A percentile compares a stretch with the other conserved stretches of the same genome.
phyloP scores from a whole-genome alignment of 768 basidiomycete species.

The Hirschioporus abietinus region DNA sequence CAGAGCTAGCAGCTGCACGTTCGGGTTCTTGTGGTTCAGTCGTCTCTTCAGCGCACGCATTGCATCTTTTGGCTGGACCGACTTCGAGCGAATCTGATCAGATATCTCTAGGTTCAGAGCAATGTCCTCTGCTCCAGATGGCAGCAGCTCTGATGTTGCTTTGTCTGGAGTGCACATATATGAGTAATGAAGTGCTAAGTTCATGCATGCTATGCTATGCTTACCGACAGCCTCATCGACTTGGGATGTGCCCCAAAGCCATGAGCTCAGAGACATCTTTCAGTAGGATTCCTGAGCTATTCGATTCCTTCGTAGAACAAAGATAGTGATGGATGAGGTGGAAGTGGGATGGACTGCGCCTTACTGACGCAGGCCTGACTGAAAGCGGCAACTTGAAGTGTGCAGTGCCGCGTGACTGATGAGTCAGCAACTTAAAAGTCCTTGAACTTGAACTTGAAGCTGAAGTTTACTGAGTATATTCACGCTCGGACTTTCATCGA shows the following conservation, averaged over 20 bases:
- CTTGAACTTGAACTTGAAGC: too few species aligned
- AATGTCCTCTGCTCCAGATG: conserved; percentile 82
- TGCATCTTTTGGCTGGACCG: conserved; percentile 76
- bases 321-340: neutral
- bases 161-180: conserved; percentile 53
- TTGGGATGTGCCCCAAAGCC: conserved; percentile 79
- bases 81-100: conserved; percentile 93
- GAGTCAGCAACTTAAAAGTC: neutral
- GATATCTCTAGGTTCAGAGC: conserved; percentile 93
- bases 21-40: conserved; percentile 91
- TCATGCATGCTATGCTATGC: conserved; percentile 20
- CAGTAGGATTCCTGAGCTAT: too few species aligned
- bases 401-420: neutral
- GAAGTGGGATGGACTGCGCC: neutral
- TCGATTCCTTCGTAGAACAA: too few species aligned
- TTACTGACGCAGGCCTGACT: neutral
- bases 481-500: too few species aligned
- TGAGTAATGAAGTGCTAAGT: conserved; percentile 8
- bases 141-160: conserved; percentile 87
- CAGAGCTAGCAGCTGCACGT: conserved; percentile 86
- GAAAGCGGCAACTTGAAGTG: neutral
- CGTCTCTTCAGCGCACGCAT: conserved; percentile 86
- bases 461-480: too few species aligned
- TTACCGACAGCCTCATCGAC: conserved; percentile 79
- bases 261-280: conserved; percentile 48